phyloP scores from a whole-genome alignment of 192 early-diverging fungal species.

The Linnemannia exigua region DNA sequence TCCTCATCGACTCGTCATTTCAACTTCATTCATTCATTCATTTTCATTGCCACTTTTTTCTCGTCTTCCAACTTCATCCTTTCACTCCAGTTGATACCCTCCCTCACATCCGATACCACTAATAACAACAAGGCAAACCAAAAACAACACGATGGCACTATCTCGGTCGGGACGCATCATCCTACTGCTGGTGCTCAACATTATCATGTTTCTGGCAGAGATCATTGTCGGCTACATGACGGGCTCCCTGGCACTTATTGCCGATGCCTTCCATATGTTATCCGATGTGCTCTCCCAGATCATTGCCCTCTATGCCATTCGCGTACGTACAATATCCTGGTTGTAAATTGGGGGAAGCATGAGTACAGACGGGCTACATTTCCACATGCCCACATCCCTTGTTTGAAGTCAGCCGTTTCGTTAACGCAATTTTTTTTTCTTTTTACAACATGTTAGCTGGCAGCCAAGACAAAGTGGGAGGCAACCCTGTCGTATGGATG shows the following conservation, averaged over 20 bases:
- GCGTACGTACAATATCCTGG: constrained; percentile 48
- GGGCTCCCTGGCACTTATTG: constrained; percentile 86
- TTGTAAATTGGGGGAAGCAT: constrained; percentile 28
- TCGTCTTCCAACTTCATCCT: not conserved
- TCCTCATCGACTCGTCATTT: not conserved
- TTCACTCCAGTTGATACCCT: not conserved
- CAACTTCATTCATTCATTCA: not conserved
- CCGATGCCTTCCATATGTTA: constrained; percentile 96
- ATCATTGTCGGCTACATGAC: constrained; percentile 83
- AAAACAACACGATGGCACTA: constrained; percentile 2
- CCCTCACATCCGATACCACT: not conserved
- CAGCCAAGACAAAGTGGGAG: constrained; percentile 68
- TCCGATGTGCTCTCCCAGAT: constrained; percentile 83
- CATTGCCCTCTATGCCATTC: constrained; percentile 87
- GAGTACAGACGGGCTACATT: no score
- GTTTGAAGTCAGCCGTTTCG: no score
- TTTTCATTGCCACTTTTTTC: not conserved
- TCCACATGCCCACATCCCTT: no score
- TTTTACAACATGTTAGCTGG: constrained; percentile 60
- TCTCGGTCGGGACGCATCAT: constrained; percentile 65
- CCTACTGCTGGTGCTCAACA: constrained; percentile 73
- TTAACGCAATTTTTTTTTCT: not conserved
- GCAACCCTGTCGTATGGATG: constrained; percentile 88
- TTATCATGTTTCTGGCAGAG: constrained; percentile 84
- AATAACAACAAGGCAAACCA: not conserved